A percentile compares a stretch with the other conserved stretches of the same genome.
These are phyloP conservation scores for Hermanozyma aechmeae DNA, from an alignment of 805 yeast genomes.

Conservation along the genomic window DNA sequence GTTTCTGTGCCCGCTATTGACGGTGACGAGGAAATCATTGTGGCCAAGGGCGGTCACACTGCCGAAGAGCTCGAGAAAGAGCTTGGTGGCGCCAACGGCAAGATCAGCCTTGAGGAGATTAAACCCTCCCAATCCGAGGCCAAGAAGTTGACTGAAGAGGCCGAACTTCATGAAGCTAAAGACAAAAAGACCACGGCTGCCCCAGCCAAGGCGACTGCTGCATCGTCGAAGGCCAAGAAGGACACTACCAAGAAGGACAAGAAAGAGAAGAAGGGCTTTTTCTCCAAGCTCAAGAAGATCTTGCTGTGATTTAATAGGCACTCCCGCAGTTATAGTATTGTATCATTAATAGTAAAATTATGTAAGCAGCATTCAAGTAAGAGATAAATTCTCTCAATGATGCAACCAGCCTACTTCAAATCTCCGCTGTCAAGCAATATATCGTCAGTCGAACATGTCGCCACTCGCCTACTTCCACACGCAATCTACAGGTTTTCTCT, in stretches of 20 bases:
- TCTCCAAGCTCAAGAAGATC: slow-evolving; percentile 33
- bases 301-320: no score
- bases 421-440: no score
- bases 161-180: slow-evolving; percentile 8
- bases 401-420: no score
- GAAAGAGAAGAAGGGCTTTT: slow-evolving; percentile 30
- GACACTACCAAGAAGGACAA: slow-evolving; percentile 7
- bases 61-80: slow-evolving; percentile 22
- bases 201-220: slow-evolving; percentile 1
- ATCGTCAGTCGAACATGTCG: no score
- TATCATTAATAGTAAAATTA: no score
- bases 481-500: no score
- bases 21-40: slow-evolving; percentile 31
- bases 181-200: slow-evolving; percentile 2
- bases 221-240: slow-evolving; percentile 4
- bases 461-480: no score
- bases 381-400: no score
- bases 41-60: slow-evolving; percentile 26
- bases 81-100: slow-evolving; percentile 25
- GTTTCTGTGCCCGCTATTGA: no score
- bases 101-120: slow-evolving; percentile 31
- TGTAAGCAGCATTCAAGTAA: no score
- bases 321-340: no score
- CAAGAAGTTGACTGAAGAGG: slow-evolving; percentile 25
- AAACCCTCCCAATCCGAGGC: slow-evolving; percentile 32